Evolutionary conservation across 352 stramenopile genomes (phyloP).

Genomic region (Globisporangium polare): DNA sequence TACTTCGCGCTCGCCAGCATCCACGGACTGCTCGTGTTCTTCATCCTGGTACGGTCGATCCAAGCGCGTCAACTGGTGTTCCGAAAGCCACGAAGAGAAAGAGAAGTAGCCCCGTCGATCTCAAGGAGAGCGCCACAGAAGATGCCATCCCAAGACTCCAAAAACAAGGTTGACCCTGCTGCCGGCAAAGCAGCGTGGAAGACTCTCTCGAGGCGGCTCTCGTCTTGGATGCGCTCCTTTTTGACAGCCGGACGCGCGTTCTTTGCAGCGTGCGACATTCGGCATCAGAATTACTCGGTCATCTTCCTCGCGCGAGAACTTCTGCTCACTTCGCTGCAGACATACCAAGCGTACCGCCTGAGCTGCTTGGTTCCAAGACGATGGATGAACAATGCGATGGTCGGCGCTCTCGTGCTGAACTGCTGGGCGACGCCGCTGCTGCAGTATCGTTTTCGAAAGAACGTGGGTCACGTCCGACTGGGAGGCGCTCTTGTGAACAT

Average conservation of each 20-base stretch:
- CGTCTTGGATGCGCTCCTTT: not conserved
- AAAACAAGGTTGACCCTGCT: not conserved
- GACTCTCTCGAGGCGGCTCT: not conserved
- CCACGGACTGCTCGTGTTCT: conserved; percentile 4
- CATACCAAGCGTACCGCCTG: conserved; percentile 13
- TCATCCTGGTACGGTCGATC: conserved; percentile 9
- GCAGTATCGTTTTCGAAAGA: not conserved
- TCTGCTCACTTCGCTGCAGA: not conserved
- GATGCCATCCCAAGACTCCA: not conserved
- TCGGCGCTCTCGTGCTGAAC: conserved; percentile 19
- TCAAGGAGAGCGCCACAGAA: not conserved
- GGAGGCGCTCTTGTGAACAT: not conserved
- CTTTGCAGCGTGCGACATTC: not conserved
- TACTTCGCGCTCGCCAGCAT: conserved; percentile 10
- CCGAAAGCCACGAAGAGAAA: conserved; percentile 1
- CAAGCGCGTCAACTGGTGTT: conserved; percentile 8
- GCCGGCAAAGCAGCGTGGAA: not conserved
- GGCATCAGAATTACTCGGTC: not conserved
- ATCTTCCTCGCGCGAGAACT: conserved; percentile 5
- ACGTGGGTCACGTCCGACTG: not conserved
- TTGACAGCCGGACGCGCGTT: not conserved
- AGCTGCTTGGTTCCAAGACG: conserved; percentile 14
- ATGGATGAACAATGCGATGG: conserved; percentile 24
- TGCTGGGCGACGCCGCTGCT: conserved; percentile 22
- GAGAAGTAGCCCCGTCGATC: not conserved